A percentile compares a stretch with the other conserved stretches of the same genome.
Evolutionary conservation across 164 flowering plant genomes (phyloP).

Genomic region (Chloranthus sessilifolius): DNA sequence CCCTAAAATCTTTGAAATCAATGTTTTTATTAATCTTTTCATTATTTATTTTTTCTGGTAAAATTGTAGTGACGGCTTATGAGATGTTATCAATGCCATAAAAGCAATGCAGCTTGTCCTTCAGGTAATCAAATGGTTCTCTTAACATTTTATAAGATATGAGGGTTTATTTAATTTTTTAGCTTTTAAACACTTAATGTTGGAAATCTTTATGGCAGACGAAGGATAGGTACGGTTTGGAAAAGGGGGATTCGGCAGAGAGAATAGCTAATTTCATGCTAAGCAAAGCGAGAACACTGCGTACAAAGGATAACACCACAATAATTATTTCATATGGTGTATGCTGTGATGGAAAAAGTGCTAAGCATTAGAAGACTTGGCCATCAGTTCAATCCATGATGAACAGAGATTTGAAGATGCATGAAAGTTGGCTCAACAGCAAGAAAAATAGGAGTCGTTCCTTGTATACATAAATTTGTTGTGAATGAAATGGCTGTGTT

Average conservation of each 20-base stretch:
- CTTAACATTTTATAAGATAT: neutral
- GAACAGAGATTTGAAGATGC: no score
- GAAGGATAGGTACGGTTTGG: conserved; percentile 38
- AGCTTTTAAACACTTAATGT: no score
- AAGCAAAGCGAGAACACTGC: conserved; percentile 72
- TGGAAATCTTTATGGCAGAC: conserved; percentile 29
- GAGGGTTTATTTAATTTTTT: neutral
- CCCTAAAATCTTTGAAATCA: no score
- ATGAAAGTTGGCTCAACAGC: no score
- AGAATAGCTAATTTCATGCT: conserved; percentile 67
- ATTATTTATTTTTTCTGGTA: neutral
- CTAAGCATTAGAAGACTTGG: no score
- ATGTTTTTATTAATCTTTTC: no score
- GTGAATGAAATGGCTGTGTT: no score
- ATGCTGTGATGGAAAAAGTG: no score
- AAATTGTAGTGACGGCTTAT: conserved; percentile 83
- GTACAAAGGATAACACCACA: conserved; percentile 95
- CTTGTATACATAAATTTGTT: no score
- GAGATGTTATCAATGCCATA: conserved; percentile 83
- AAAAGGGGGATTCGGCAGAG: conserved; percentile 48
- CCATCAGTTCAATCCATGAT: no score
- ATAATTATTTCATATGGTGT: no score
- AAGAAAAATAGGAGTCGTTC: no score
- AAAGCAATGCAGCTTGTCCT: conserved; percentile 71
- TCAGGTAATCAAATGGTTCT: conserved; percentile 44